These are phyloP conservation scores for Prosopis cineraria DNA, from an alignment of 306 rosid genomes.

Conservation along the genomic window DNA sequence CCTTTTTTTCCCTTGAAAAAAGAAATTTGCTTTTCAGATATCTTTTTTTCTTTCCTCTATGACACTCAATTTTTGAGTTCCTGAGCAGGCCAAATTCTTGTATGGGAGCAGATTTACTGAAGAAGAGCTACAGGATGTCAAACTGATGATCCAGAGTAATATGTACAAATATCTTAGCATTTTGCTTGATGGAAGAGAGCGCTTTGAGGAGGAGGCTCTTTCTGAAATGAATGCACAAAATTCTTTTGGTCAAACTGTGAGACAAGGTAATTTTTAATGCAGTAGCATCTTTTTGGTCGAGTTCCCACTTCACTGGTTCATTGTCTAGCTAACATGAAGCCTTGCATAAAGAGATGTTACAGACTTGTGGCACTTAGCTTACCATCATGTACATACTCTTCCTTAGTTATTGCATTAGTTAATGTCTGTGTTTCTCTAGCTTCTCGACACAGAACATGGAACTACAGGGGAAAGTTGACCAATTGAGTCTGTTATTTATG, in stretches of 20 bases:
- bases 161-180: constrained; percentile 96
- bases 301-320: background rate
- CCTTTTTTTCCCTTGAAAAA: too few relatives aligned
- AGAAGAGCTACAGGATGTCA: constrained; percentile 80
- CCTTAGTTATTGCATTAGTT: constrained; percentile 13
- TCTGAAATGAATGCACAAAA: constrained; percentile 51
- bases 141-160: constrained; percentile 95
- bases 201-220: constrained; percentile 87
- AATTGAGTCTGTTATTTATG: background rate
- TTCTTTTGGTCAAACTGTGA: constrained; percentile 46
- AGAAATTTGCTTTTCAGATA: too few relatives aligned
- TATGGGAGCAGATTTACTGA: constrained; percentile 75
- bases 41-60: background rate
- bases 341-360: background rate
- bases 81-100: constrained; percentile 82
- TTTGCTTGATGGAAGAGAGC: constrained; percentile 96
- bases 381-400: background rate
- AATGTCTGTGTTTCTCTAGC: constrained; percentile 8
- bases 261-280: constrained; percentile 54
- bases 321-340: background rate
- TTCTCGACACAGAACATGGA: background rate
- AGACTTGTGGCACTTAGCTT: constrained; percentile 9
- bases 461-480: background rate
- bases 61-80: constrained; percentile 33
- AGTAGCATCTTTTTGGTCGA: constrained; percentile 13